A percentile compares a stretch with the other conserved stretches of the same genome.
phyloP scores from a whole-genome alignment of 2,329 filamentous ascomycete species.

The Pseudogymnoascus sp. region DNA sequence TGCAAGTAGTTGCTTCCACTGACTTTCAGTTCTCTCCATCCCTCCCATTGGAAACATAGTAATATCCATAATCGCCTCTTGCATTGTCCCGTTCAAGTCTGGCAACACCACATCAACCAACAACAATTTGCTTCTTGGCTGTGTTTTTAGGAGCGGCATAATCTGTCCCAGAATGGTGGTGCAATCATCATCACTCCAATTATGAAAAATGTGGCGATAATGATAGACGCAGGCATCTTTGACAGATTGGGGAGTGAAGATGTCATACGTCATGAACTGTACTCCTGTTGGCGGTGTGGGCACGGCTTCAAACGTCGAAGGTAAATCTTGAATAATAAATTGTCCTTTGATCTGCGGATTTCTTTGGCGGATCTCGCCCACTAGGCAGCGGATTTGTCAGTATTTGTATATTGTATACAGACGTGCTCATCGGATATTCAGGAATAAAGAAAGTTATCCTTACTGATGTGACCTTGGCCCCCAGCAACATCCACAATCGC shows the following conservation, averaged over 20 bases:
- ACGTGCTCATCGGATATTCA: neutral
- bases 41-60: conserved; percentile 21
- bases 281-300: conserved; percentile 19
- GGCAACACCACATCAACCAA: conserved; percentile 22
- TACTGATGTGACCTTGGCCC: conserved; percentile 18
- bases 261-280: conserved; percentile 27
- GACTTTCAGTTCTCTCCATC: conserved; percentile 20
- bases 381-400: neutral
- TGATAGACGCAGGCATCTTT: conserved; percentile 18
- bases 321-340: conserved; percentile 21
- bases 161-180: conserved; percentile 16
- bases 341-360: conserved; percentile 19
- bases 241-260: conserved; percentile 21
- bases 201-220: conserved; percentile 20
- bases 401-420: neutral
- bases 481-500: conserved; percentile 22
- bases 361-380: conserved; percentile 17
- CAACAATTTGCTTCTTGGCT: conserved; percentile 19
- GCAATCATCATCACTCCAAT: conserved; percentile 21
- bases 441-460: neutral
- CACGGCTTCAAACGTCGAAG: conserved; percentile 18
- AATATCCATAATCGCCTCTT: conserved; percentile 19
- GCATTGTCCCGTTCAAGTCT: conserved; percentile 18
- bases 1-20: conserved; percentile 19
- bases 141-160: conserved; percentile 16